Conservation (phyloP, 805 yeast species). For the Lipomyces sp. region DNA sequence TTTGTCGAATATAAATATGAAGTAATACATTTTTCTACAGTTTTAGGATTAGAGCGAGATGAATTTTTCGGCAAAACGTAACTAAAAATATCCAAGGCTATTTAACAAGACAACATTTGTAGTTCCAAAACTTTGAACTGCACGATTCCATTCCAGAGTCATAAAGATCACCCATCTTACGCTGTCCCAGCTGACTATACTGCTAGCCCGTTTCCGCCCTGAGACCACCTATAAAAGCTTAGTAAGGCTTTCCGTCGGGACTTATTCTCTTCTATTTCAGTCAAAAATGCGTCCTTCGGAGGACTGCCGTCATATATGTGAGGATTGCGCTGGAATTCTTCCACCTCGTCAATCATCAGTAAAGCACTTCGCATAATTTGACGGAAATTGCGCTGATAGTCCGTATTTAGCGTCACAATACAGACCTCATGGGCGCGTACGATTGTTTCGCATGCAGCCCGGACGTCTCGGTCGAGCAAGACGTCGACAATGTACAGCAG, state of each 20-base stretch:
- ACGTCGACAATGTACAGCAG: slow-evolving; percentile 41
- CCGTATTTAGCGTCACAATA: slow-evolving; percentile 43
- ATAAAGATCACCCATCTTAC: too few species aligned
- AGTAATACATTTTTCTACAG: too few species aligned
- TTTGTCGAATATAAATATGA: too few species aligned
- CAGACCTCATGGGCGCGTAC: slow-evolving; percentile 45
- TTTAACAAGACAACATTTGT: too few species aligned
- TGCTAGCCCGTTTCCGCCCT: slow-evolving; percentile 49
- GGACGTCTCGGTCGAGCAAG: slow-evolving; percentile 40
- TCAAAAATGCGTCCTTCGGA: slow-evolving; percentile 39
- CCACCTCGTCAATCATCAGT: slow-evolving; percentile 37
- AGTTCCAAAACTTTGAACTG: too few species aligned
- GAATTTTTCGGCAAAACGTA: too few species aligned
- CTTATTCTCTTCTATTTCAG: slow-evolving; percentile 38
- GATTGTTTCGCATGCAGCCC: slow-evolving; percentile 42
- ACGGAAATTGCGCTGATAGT: slow-evolving; percentile 43
- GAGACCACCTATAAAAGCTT: slow-evolving; percentile 47
- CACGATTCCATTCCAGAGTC: not conserved
- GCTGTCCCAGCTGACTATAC: too few species aligned
- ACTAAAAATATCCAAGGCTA: too few species aligned
- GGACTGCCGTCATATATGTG: slow-evolving; percentile 32
- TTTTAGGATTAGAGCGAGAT: too few species aligned
- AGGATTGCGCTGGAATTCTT: slow-evolving; percentile 26
- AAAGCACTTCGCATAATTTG: slow-evolving; percentile 44
- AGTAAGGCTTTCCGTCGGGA: slow-evolving; percentile 44